Conservation (phyloP, 148 eudicot species). For the Rhododendron henanense region DNA sequence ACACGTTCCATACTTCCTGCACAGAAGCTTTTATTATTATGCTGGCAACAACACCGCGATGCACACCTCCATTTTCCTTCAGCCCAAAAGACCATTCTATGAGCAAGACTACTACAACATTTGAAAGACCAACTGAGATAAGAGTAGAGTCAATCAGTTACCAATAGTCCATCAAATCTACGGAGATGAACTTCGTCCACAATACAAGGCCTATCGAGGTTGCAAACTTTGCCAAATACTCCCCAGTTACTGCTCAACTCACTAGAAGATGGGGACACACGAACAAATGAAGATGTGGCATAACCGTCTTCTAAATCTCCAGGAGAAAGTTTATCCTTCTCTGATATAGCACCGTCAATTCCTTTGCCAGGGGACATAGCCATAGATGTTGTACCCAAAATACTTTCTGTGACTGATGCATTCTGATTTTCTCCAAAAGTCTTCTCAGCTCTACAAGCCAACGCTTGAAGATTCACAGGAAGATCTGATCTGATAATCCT, state of each 20-base stretch:
- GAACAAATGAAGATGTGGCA: conserved; percentile 39
- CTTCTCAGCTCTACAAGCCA: conserved; percentile 87
- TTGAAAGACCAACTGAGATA: conserved; percentile 15
- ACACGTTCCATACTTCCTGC: conserved; percentile 84
- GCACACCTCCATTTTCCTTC: conserved; percentile 98
- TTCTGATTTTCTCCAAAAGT: conserved; percentile 48
- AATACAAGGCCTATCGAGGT: conserved; percentile 62
- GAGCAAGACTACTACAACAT: conserved; percentile 18
- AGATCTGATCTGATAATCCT: conserved; percentile 92
- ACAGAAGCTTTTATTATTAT: conserved; percentile 95
- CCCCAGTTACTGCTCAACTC: conserved; percentile 79
- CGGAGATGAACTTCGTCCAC: conserved; percentile 99
- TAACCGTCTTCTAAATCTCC: conserved; percentile 38
- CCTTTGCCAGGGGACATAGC: conserved; percentile 20
- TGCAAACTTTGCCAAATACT: conserved; percentile 71
- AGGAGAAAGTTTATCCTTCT: conserved; percentile 24
- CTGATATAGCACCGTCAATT: conserved; percentile 17
- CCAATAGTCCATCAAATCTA: conserved; percentile 95
- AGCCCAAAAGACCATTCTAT: conserved; percentile 31
- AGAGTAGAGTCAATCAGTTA: conserved; percentile 30
- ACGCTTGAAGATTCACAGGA: conserved; percentile 93
- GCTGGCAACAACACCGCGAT: conserved; percentile 89
- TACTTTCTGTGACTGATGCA: conserved; percentile 17
- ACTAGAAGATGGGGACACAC: conserved; percentile 40
- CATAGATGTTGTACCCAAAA: conserved; percentile 13